phyloP scores from a whole-genome alignment of 2,329 filamentous ascomycete species.

The Talaromyces albobiverticillius region DNA sequence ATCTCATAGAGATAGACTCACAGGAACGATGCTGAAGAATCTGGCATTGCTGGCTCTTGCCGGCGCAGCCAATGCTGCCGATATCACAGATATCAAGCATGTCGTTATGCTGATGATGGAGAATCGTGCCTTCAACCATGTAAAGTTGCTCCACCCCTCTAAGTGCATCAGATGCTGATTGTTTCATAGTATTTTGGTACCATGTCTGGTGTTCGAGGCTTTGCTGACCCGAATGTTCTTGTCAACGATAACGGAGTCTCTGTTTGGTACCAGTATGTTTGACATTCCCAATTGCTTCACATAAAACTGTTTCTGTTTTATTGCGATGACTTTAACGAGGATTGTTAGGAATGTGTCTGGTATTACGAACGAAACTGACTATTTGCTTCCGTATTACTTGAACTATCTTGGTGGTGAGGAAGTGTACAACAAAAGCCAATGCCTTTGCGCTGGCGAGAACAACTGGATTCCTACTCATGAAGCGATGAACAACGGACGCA shows the following conservation, averaged over 20 bases:
- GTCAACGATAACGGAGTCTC: conserved; percentile 44
- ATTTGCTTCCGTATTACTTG: conserved; percentile 48
- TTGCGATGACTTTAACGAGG: too few species aligned
- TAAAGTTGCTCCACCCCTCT: conserved; percentile 16
- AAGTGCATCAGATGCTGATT: background rate
- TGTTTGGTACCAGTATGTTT: conserved; percentile 49
- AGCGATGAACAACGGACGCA: conserved; percentile 49
- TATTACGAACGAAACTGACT: conserved; percentile 26
- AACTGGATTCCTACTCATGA: conserved; percentile 52
- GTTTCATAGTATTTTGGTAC: conserved; percentile 51
- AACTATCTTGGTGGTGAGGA: conserved; percentile 50
- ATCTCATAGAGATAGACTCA: too few species aligned
- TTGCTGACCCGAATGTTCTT: conserved; percentile 55
- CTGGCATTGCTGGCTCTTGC: conserved; percentile 5
- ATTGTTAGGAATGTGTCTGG: conserved; percentile 40
- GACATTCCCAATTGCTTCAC: background rate
- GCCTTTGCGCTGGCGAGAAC: conserved; percentile 52
- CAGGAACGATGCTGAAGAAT: conserved; percentile 13
- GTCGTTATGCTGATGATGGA: conserved; percentile 59
- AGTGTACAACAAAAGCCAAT: conserved; percentile 48
- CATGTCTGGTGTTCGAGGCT: conserved; percentile 55
- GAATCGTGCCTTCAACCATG: conserved; percentile 40
- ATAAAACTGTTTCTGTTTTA: background rate
- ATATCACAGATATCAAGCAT: conserved; percentile 53
- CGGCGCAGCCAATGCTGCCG: conserved; percentile 22